These are phyloP conservation scores for Dipodascus geniculatus DNA, from an alignment of 805 yeast species.

Conservation along the genomic window DNA sequence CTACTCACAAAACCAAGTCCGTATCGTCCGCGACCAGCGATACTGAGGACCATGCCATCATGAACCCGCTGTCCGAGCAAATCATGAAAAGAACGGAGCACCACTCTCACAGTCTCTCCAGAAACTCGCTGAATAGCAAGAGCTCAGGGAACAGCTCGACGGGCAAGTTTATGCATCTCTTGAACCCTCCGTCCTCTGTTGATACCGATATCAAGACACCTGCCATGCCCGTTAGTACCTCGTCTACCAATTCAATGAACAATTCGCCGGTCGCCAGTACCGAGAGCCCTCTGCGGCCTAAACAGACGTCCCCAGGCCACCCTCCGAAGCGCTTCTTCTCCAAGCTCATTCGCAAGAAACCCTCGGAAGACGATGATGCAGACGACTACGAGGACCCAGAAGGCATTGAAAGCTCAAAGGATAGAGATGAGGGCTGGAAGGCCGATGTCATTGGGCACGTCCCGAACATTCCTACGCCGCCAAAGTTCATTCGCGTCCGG, in stretches of 20 bases:
- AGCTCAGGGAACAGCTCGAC: neutral
- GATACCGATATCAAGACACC: neutral
- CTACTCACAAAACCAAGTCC: neutral
- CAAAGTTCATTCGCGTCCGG: constrained; percentile 24
- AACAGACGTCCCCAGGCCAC: neutral
- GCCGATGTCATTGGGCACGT: constrained; percentile 21
- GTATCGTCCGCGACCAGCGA: neutral
- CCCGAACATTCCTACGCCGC: constrained; percentile 19
- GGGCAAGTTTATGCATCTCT: neutral
- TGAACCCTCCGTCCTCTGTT: neutral
- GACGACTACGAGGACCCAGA: neutral
- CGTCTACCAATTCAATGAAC: neutral
- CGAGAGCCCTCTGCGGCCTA: neutral
- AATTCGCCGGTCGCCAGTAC: neutral
- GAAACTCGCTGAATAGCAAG: neutral
- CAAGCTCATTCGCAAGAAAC: neutral
- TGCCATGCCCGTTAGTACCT: neutral
- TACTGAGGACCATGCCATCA: neutral
- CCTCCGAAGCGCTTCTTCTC: neutral
- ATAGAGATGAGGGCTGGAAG: constrained; percentile 21
- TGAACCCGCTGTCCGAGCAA: neutral
- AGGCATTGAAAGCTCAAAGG: neutral
- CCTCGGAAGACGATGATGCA: neutral
- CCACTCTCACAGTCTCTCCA: neutral
- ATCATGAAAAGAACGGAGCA: neutral